Percentiles rank a stretch among this genome's conserved stretches.
Evolutionary conservation across 148 eudicot genomes (phyloP).

Genomic region (Pharnaceum exiguum): DNA sequence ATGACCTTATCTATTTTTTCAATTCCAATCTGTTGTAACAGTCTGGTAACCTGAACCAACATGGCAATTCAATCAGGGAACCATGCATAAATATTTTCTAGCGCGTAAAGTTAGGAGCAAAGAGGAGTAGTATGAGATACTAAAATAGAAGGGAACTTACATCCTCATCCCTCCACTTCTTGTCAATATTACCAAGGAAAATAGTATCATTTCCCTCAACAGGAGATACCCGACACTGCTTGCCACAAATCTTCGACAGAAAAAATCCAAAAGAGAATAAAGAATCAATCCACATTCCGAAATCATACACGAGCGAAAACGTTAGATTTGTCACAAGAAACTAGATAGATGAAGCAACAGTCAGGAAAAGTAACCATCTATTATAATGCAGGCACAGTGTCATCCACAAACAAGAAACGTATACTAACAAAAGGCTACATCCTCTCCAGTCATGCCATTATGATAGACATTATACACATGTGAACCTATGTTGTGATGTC

Average conservation of each 20-base stretch:
- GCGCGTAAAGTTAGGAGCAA: too few species aligned
- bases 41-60: slow-evolving; percentile 32
- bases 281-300: background rate
- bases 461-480: too few species aligned
- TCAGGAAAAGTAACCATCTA: background rate
- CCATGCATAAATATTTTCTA: background rate
- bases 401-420: too few species aligned
- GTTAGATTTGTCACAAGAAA: background rate
- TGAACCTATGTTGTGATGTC: too few species aligned
- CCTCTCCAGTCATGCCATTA: too few species aligned
- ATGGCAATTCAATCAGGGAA: slow-evolving; percentile 5
- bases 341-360: background rate
- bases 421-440: too few species aligned
- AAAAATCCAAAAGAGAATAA: slow-evolving; percentile 3
- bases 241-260: slow-evolving; percentile 51
- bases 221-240: slow-evolving; percentile 38
- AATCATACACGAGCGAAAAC: background rate
- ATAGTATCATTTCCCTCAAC: slow-evolving; percentile 67
- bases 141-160: slow-evolving; percentile 28
- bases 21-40: slow-evolving; percentile 44
- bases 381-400: background rate
- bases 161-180: slow-evolving; percentile 55
- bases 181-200: slow-evolving; percentile 62
- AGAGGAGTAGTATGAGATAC: too few species aligned
- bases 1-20: slow-evolving; percentile 52